These are phyloP conservation scores for Xylariaceae sp. DNA, from an alignment of 2,329 filamentous ascomycete species.

Conservation along the genomic window DNA sequence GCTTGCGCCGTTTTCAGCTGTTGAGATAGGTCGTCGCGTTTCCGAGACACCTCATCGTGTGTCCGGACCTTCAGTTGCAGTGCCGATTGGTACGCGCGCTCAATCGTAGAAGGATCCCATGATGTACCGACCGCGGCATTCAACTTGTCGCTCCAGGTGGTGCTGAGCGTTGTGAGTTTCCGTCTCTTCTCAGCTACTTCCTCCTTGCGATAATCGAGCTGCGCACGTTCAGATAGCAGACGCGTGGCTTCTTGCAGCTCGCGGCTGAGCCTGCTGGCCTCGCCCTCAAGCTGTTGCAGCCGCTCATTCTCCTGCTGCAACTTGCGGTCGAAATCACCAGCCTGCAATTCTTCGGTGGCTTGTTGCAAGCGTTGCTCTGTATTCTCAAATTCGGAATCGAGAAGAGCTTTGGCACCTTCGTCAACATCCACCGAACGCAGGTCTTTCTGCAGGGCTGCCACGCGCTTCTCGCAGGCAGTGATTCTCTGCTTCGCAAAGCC, in stretches of 20 bases:
- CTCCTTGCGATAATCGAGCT: slow-evolving; percentile 75
- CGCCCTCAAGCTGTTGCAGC: slow-evolving; percentile 62
- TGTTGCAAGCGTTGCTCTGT: slow-evolving; percentile 55
- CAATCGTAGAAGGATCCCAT: slow-evolving; percentile 66
- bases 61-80: slow-evolving; percentile 49
- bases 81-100: slow-evolving; percentile 59
- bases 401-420: slow-evolving; percentile 71
- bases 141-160: slow-evolving; percentile 67
- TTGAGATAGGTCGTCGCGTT: slow-evolving; percentile 62
- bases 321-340: slow-evolving; percentile 61
- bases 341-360: slow-evolving; percentile 55
- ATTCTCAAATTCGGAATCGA: slow-evolving; percentile 68
- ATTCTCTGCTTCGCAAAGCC: slow-evolving; percentile 67
- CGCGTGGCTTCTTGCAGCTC: slow-evolving; percentile 80
- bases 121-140: slow-evolving; percentile 52
- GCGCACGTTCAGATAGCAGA: slow-evolving; percentile 73
- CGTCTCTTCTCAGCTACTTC: slow-evolving; percentile 67
- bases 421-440: slow-evolving; percentile 71
- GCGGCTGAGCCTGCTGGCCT: slow-evolving; percentile 63
- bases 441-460: slow-evolving; percentile 56
- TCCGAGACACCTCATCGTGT: slow-evolving; percentile 58
- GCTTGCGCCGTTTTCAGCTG: slow-evolving; percentile 73
- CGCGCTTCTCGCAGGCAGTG: slow-evolving; percentile 62
- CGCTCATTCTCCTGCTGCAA: slow-evolving; percentile 59
- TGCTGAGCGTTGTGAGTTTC: slow-evolving; percentile 69